Evolutionary conservation across 225 moss, liverwort and hornwort genomes (phyloP).

Genomic region (Lunularia cruciata): DNA sequence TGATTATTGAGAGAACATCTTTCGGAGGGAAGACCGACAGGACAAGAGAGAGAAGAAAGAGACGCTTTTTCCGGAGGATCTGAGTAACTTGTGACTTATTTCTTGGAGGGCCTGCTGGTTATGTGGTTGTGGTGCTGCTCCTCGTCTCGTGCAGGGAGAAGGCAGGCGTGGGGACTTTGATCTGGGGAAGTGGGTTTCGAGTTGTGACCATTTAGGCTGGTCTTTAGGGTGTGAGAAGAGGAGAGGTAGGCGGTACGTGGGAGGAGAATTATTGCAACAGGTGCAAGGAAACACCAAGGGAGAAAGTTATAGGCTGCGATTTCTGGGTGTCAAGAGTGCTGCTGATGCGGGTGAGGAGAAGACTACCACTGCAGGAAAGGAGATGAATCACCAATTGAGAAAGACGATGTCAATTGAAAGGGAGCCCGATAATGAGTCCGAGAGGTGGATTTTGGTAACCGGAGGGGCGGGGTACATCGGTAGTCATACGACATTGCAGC

Average conservation of each 20-base stretch:
- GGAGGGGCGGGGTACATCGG: constrained; percentile 98
- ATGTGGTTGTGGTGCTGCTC: not conserved
- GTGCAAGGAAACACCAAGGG: not conserved
- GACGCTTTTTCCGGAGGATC: constrained; percentile 50
- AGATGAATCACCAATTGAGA: constrained; percentile 30
- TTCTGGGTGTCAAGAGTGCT: not conserved
- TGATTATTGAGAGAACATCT: constrained; percentile 13
- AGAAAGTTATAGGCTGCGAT: not conserved
- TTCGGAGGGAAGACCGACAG: constrained; percentile 31
- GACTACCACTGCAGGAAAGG: not conserved
- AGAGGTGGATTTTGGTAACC: constrained; percentile 75
- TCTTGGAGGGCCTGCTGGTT: constrained; percentile 12
- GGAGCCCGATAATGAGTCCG: constrained; percentile 28
- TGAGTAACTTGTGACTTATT: constrained; percentile 45
- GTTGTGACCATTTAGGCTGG: not conserved
- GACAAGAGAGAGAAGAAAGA: constrained; percentile 45
- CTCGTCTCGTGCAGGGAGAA: constrained; percentile 13
- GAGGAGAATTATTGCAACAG: not conserved
- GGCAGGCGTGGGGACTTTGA: constrained; percentile 3
- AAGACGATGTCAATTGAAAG: constrained; percentile 39
- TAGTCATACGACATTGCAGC: constrained; percentile 76
- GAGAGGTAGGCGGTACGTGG: constrained; percentile 8
- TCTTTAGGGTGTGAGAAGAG: not conserved
- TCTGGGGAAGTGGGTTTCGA: not conserved
- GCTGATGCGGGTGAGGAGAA: not conserved